Percentiles rank a stretch among this genome's conserved stretches.
phyloP scores from a whole-genome alignment of 176 grass and related monocot genomes.

The Musa schizocarpa region DNA sequence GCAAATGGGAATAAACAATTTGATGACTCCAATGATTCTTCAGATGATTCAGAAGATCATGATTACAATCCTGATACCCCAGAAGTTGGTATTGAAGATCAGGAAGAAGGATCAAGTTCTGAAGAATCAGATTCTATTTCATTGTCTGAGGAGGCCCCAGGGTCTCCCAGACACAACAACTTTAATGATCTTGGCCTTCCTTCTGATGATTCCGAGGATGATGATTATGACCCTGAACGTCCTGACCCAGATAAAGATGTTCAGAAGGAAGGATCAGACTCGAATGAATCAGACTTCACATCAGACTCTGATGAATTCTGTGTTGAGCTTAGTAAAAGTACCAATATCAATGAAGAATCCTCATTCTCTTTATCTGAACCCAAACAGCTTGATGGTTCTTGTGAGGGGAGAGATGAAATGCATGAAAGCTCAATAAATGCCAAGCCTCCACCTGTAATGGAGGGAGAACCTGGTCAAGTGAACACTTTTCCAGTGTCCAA shows the following conservation, averaged over 20 bases:
- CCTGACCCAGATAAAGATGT: constrained; percentile 48
- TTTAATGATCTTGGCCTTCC: constrained; percentile 53
- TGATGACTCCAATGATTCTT: constrained; percentile 42
- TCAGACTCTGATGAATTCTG: constrained; percentile 95
- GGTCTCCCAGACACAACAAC: constrained; percentile 23
- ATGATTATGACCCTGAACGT: constrained; percentile 71
- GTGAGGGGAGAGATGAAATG: constrained; percentile 5
- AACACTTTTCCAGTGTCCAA: constrained; percentile 31
- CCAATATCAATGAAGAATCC: constrained; percentile 28
- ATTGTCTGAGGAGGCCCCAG: constrained; percentile 37
- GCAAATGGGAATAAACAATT: constrained; percentile 43
- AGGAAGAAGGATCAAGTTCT: constrained; percentile 47
- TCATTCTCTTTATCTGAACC: constrained; percentile 22
- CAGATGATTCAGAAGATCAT: constrained; percentile 52
- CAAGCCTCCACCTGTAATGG: not conserved
- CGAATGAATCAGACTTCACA: constrained; percentile 71
- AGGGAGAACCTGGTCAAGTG: constrained; percentile 36
- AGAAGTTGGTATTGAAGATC: constrained; percentile 26
- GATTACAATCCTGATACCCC: constrained; percentile 40
- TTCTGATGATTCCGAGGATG: constrained; percentile 95
- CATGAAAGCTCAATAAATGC: not conserved
- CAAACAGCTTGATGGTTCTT: constrained; percentile 9
- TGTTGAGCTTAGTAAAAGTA: constrained; percentile 60
- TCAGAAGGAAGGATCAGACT: constrained; percentile 34
- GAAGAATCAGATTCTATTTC: constrained; percentile 40